Conservation (phyloP, 1,139 yeast genomes). For the Diutina ranongensis region DNA sequence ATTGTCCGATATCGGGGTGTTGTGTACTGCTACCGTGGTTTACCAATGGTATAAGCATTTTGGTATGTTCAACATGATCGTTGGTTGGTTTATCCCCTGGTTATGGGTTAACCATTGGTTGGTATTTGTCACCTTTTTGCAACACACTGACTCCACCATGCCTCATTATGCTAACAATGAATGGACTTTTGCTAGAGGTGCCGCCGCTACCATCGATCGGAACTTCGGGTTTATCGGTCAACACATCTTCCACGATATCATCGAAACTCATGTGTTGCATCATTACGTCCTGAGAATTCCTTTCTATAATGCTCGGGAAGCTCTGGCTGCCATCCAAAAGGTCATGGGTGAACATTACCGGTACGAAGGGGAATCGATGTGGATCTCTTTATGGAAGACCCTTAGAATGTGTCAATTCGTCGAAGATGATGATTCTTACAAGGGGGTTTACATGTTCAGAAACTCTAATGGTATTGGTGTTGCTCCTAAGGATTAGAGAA, state of each 20-base stretch:
- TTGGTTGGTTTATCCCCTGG: slow-evolving; percentile 73
- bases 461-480: slow-evolving; percentile 43
- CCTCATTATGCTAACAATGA: slow-evolving; percentile 66
- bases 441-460: slow-evolving; percentile 71
- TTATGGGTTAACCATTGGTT: slow-evolving; percentile 82
- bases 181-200: slow-evolving; percentile 86
- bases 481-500: neutral
- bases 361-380: slow-evolving; percentile 59
- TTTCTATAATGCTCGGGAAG: slow-evolving; percentile 76
- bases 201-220: slow-evolving; percentile 80
- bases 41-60: slow-evolving; percentile 53
- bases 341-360: slow-evolving; percentile 77
- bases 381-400: slow-evolving; percentile 59
- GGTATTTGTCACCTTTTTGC: slow-evolving; percentile 74
- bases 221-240: slow-evolving; percentile 74
- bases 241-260: slow-evolving; percentile 76
- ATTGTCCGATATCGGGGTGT: slow-evolving; percentile 62
- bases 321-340: slow-evolving; percentile 63
- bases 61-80: slow-evolving; percentile 52
- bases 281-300: slow-evolving; percentile 81
- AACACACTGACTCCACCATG: slow-evolving; percentile 71
- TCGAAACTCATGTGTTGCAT: slow-evolving; percentile 83
- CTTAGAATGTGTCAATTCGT: slow-evolving; percentile 72
- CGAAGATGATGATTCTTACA: slow-evolving; percentile 43
- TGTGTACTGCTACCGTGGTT: slow-evolving; percentile 39